Base-by-base conservation (phyloP, 192 early-diverging fungal genomes). In the Umbelopsis ramanniana region DNA sequence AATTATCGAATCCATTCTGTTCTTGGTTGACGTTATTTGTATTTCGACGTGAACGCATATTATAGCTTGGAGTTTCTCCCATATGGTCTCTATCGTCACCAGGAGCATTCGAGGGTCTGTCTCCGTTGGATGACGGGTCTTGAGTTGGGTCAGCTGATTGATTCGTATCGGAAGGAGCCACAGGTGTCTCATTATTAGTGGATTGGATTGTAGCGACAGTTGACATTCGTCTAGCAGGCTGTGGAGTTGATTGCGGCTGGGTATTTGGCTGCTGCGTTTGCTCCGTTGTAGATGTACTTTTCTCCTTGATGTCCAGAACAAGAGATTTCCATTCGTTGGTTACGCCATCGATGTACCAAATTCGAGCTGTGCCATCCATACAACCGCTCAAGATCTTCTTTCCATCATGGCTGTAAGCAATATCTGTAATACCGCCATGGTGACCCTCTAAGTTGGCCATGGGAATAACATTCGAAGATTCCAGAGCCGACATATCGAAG, bases 351-450 rank as follows among this genome's bases (percentile, higher is more conserved):
- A 85, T 89, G 23, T 79, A 82, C 91, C 92, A 96, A 4, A 95
- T 85, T 60, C 84, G 88, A 2, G 88, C 90, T 10, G 89, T 93
- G 14, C 95, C 94, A 74, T 97, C 94, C 15, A 84, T 83, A 12
- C 88, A 91, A 8, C 72, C 94, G 26, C 91, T 89, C 19, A 92
- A 68, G 0, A 97, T 74, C 75, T 84, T 85, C 29, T 87, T 83
- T 24, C 91, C 93, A 40, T 82, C 79, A 60, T 86, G 82, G 74
- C 90, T 91, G 74, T 90, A 96, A 35, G 85, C 85, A 48, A 97
- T 69, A 76, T 91, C 91, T 7, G 88, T 92, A 19, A 97, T 89
- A 70, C 82, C 83, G 4, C 85, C 87, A n/a, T 78, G 83, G 71
- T 97, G 92, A 8, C 90, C 88, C 10, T 87, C 89, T 19, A 94